Conservation (phyloP, 148 eudicot genomes). For the Fagopyrum tataricum region DNA sequence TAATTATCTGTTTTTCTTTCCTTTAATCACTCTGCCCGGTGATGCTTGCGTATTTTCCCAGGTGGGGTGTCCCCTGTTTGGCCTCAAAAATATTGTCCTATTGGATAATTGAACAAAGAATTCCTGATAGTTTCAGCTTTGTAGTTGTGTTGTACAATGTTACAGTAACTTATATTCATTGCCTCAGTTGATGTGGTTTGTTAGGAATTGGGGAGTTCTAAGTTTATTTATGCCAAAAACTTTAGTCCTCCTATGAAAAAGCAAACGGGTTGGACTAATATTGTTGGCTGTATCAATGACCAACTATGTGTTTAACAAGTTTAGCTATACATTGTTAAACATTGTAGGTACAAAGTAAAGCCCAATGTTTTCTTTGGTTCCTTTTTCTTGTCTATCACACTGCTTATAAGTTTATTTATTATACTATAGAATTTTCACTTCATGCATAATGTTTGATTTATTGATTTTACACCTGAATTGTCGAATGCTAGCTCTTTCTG, state of each 20-base stretch:
- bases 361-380: neutral
- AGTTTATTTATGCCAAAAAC: neutral
- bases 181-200: neutral
- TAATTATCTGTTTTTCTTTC: neutral
- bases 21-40: neutral
- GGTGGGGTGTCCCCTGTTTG: neutral
- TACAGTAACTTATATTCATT: neutral
- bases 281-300: neutral
- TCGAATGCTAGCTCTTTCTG: conserved; percentile 68
- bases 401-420: neutral
- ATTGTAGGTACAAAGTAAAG: neutral
- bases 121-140: conserved; percentile 2
- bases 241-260: neutral
- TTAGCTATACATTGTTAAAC: neutral
- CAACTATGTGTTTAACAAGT: neutral
- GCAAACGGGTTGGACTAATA: neutral
- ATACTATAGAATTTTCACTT: neutral
- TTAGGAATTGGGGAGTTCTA: neutral
- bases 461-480: conserved; percentile 14
- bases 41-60: neutral
- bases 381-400: neutral
- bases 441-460: neutral
- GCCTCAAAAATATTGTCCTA: neutral
- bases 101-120: neutral
- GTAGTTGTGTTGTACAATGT: neutral